phyloP scores from a whole-genome alignment of 1,284 basidiomycete species.

The Agroathelia rolfsii region DNA sequence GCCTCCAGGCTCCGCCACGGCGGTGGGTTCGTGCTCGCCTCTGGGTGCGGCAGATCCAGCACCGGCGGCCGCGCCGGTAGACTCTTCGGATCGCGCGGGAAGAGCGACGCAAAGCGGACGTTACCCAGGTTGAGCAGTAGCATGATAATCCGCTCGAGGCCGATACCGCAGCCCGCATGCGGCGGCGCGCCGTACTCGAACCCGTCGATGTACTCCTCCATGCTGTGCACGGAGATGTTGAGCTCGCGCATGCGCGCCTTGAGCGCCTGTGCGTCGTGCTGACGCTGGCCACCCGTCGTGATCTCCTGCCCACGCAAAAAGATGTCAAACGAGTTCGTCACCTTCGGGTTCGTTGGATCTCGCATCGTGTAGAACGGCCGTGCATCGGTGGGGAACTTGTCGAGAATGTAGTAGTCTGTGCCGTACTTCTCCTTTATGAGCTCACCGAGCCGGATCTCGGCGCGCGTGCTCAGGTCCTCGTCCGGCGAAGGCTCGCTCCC shows the following conservation, averaged over 20 bases:
- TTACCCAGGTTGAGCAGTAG: slow-evolving; percentile 54
- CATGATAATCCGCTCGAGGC: slow-evolving; percentile 59
- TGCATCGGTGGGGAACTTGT: slow-evolving; percentile 56
- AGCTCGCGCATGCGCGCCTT: slow-evolving; percentile 45
- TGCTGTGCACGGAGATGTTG: slow-evolving; percentile 39
- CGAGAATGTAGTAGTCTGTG: slow-evolving; percentile 62
- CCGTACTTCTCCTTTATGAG: slow-evolving; percentile 58
- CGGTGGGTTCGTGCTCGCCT: too few relatives aligned
- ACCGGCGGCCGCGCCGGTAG: slow-evolving; percentile 18
- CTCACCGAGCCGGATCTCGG: slow-evolving; percentile 51
- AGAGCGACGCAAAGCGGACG: slow-evolving; percentile 53
- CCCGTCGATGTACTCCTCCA: slow-evolving; percentile 57
- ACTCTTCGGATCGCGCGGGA: slow-evolving; percentile 53
- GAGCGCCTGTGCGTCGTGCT: slow-evolving; percentile 50
- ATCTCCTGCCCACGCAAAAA: slow-evolving; percentile 72
- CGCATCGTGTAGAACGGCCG: slow-evolving; percentile 70
- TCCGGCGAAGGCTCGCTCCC: slow-evolving; percentile 40
- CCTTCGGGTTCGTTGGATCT: slow-evolving; percentile 37
- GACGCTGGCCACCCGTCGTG: slow-evolving; percentile 59
- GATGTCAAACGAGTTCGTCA: slow-evolving; percentile 69
- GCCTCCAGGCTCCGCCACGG: too few relatives aligned
- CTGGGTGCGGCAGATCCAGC: too few relatives aligned
- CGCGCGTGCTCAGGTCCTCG: slow-evolving; percentile 33
- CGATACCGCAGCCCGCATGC: slow-evolving; percentile 23
- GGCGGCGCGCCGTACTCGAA: slow-evolving; percentile 61